A percentile compares a stretch with the other conserved stretches of the same genome.
phyloP scores from a whole-genome alignment of 805 yeast species.

The Cyberlindnera lachancei region DNA sequence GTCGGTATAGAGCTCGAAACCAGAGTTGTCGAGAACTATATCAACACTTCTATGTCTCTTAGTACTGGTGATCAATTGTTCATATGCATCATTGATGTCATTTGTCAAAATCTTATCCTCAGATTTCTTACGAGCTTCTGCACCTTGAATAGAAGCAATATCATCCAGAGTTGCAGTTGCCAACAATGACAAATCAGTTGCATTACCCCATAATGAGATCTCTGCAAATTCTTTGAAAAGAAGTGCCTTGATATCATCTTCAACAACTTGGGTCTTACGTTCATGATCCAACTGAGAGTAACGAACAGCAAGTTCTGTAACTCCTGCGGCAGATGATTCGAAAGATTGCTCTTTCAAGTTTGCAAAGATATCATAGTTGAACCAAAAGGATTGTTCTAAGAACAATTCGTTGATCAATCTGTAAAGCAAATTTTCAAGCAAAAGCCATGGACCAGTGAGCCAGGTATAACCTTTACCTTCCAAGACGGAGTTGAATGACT shows the following conservation, averaged over 20 bases:
- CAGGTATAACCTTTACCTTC: constrained; percentile 41
- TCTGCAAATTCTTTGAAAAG: constrained; percentile 80
- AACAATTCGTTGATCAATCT: constrained; percentile 48
- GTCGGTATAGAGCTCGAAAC: constrained; percentile 92
- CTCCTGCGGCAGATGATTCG: constrained; percentile 66
- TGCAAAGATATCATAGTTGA: constrained; percentile 65
- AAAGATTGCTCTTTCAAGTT: constrained; percentile 68
- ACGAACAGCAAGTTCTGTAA: constrained; percentile 70
- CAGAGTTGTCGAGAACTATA: constrained; percentile 86
- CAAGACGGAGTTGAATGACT: constrained; percentile 53
- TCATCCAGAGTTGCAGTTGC: constrained; percentile 88
- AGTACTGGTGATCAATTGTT: constrained; percentile 26
- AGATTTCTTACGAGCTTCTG: constrained; percentile 73
- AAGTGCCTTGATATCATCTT: constrained; percentile 38
- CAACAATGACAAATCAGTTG: constrained; percentile 85
- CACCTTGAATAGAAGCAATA: constrained; percentile 86
- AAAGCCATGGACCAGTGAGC: constrained; percentile 88
- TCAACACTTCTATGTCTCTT: constrained; percentile 45
- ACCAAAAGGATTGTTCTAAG: constrained; percentile 31
- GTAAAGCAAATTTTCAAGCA: constrained; percentile 78
- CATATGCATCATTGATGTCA: constrained; percentile 68
- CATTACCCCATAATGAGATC: constrained; percentile 95
- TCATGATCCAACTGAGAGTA: constrained; percentile 36
- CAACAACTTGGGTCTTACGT: constrained; percentile 17
- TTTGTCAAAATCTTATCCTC: constrained; percentile 72